phyloP scores from a whole-genome alignment of 176 grass and related monocot species.

The Juncus inflexus region DNA sequence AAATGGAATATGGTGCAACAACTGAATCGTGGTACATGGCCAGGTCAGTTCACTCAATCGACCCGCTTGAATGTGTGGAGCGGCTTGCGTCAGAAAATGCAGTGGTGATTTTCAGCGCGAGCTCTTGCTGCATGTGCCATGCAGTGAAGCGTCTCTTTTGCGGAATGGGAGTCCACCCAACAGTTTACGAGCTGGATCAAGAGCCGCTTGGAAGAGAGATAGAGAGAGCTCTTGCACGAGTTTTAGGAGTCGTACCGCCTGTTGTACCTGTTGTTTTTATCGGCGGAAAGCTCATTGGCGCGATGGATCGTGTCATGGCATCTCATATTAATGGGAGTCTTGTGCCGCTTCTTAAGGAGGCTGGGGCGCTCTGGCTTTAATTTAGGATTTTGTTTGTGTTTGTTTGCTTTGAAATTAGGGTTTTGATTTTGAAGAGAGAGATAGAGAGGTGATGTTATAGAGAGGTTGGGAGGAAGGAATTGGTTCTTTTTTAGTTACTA shows the following conservation, averaged over 20 bases:
- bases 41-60: constrained; percentile 29
- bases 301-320: constrained; percentile 92
- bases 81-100: constrained; percentile 80
- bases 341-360: constrained; percentile 89
- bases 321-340: constrained; percentile 87
- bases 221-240: constrained; percentile 63
- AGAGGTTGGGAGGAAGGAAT: constrained; percentile 26
- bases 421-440: no score
- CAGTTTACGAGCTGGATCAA: constrained; percentile 87
- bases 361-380: constrained; percentile 95
- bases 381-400: constrained; percentile 8
- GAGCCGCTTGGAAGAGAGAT: constrained; percentile 70
- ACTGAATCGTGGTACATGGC: constrained; percentile 73
- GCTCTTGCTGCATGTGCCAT: constrained; percentile 99
- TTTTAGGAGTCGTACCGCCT: constrained; percentile 41
- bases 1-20: constrained; percentile 79
- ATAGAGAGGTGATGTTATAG: constrained; percentile 6
- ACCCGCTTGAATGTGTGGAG: constrained; percentile 69
- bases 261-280: constrained; percentile 84
- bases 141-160: constrained; percentile 99
- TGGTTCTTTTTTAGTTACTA: constrained; percentile 24
- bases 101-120: constrained; percentile 97
- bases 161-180: constrained; percentile 93
- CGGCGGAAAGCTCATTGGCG: constrained; percentile 78
- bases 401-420: background rate